These are phyloP conservation scores for Flaveria robusta DNA, from an alignment of 129 eudicot genomes.

Conservation along the genomic window DNA sequence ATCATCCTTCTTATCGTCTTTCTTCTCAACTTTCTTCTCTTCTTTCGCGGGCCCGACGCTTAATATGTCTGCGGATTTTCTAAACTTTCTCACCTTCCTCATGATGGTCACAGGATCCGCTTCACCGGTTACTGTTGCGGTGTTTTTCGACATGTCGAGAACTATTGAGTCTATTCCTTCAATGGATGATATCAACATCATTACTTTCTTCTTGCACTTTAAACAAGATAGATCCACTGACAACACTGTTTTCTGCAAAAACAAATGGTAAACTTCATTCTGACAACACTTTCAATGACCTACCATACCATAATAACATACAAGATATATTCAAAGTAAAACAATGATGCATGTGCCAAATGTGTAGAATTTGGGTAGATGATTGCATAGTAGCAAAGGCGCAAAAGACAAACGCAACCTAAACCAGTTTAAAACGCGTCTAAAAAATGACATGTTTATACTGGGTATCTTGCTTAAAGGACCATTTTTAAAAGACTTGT, in stretches of 20 bases:
- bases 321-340: background rate
- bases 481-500: no score
- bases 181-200: slow-evolving; percentile 52
- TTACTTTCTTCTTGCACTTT: slow-evolving; percentile 59
- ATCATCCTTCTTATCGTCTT: slow-evolving; percentile 21
- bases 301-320: background rate
- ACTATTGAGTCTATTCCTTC: slow-evolving; percentile 52
- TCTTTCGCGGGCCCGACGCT: slow-evolving; percentile 61
- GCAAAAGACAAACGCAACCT: no score
- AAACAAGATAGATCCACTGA: slow-evolving; percentile 60
- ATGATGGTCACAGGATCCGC: slow-evolving; percentile 57
- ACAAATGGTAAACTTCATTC: slow-evolving; percentile 12
- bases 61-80: slow-evolving; percentile 37
- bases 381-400: no score
- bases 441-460: no score
- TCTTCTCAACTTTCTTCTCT: slow-evolving; percentile 41
- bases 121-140: slow-evolving; percentile 57
- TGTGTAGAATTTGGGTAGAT: slow-evolving; percentile 23
- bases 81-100: slow-evolving; percentile 52
- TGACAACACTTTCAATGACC: slow-evolving; percentile 21
- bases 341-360: slow-evolving; percentile 11
- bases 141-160: slow-evolving; percentile 55
- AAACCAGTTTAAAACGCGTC: no score
- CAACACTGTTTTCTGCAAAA: slow-evolving; percentile 63
- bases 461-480: no score